Base-by-base conservation (phyloP, 495 filamentous ascomycete species). In the Penicillium ochrochloron region DNA sequence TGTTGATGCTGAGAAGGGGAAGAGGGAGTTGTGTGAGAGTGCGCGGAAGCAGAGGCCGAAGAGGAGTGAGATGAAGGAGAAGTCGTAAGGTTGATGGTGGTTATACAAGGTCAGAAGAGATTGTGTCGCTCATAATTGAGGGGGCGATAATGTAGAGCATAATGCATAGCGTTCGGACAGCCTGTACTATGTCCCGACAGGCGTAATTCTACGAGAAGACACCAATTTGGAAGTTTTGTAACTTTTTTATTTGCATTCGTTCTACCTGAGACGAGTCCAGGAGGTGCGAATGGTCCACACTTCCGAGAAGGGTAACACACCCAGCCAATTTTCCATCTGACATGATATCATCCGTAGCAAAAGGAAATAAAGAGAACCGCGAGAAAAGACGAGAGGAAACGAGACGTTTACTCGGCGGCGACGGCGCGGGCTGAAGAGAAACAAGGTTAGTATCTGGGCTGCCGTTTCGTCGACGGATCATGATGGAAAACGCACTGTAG, bases 401-500 rank as follows among this genome's bases (percentile, higher is more conserved):
- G 71, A 59, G 68, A 74, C 73, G 73, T 80, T 82, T 82, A 82
- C 76, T 82, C 78, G 70, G 80, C 80, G 76, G 80, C 75, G 69
- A 80, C 76, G 75, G 76, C 78, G 67, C 80, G 80, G 80, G 80
- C 80, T 82, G 55, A 29, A 52, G 59, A 53, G 41, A 41, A 14
- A 7, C 3, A 33, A 33, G 5, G 46, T 78, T 66, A 76, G 72
- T 65, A 66, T 52, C 14, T 41, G 0, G 57, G n/a, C n/a, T n/a
- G n/a, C n/a, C n/a, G n/a, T 14, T 11, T 0, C 0, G 15, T 27
- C 25, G 7, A 19, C 3, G 27, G 25, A 33, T 23, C 9, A n/a
- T 23, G 37, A 15, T 37, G 12, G 41, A 27, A 27, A 64, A 79
- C 80, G 66, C 73, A 82, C 95, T 99, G 90, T 98, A 99, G 85